phyloP scores from a whole-genome alignment of 768 basidiomycete genomes.

The Collybia nuda region DNA sequence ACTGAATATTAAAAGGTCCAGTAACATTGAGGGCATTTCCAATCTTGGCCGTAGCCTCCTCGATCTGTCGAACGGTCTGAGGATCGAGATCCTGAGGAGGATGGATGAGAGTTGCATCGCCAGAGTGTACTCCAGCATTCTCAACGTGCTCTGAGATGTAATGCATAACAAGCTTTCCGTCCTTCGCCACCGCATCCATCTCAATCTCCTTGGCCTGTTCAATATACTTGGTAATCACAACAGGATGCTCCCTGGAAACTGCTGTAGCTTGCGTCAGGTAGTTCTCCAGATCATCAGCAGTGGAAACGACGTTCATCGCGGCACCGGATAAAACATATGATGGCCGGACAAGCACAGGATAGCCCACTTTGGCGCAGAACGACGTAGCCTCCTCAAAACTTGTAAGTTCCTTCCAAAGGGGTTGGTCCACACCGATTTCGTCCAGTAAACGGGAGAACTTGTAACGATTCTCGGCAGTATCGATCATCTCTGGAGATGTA shows the following conservation, averaged over 20 bases:
- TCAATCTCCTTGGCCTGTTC: slow-evolving; percentile 99
- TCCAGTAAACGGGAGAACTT: slow-evolving; percentile 98
- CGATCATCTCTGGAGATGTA: slow-evolving; percentile 99
- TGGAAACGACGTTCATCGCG: slow-evolving; percentile 99
- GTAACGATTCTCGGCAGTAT: slow-evolving; percentile 98
- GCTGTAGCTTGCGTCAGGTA: slow-evolving; percentile 95
- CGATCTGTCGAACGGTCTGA: slow-evolving; percentile 92
- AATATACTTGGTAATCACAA: slow-evolving; percentile 99
- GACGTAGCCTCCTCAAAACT: slow-evolving; percentile 82
- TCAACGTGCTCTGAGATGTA: slow-evolving; percentile 99
- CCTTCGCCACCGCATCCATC: slow-evolving; percentile 98
- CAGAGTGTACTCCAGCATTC: slow-evolving; percentile 98
- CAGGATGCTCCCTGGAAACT: slow-evolving; percentile 94
- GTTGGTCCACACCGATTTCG: slow-evolving; percentile 98
- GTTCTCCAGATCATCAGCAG: slow-evolving; percentile 83
- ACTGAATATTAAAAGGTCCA: slow-evolving; percentile 99
- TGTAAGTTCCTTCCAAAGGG: slow-evolving; percentile 94
- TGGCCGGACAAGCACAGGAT: slow-evolving; percentile 94
- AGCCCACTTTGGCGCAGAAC: slow-evolving; percentile 93
- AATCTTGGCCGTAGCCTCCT: slow-evolving; percentile 96
- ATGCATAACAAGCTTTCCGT: slow-evolving; percentile 99
- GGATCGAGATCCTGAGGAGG: slow-evolving; percentile 98
- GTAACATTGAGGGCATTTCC: slow-evolving; percentile 97
- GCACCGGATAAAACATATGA: slow-evolving; percentile 99
- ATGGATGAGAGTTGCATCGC: slow-evolving; percentile 96